Evolutionary conservation across 768 basidiomycete genomes (phyloP).

Genomic region (Tricholoma saponaceum): DNA sequence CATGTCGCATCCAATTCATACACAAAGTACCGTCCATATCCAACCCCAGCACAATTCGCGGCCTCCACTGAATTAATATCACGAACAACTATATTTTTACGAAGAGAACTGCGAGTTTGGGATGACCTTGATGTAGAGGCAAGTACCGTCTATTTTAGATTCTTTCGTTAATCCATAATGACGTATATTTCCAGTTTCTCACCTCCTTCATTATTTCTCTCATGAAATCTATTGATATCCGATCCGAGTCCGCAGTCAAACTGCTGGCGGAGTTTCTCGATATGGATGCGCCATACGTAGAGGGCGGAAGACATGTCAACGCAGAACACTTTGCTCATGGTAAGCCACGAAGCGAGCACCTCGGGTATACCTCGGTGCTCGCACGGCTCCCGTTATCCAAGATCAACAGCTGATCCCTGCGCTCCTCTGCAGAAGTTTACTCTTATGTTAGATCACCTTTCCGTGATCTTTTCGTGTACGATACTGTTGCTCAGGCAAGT

Average conservation of each 20-base stretch:
- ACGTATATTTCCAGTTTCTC: slow-evolving; percentile 58
- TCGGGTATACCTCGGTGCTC: neutral
- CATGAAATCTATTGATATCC: slow-evolving; percentile 91
- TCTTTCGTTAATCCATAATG: slow-evolving; percentile 2
- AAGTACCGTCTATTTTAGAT: slow-evolving; percentile 16
- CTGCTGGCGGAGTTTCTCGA: slow-evolving; percentile 87
- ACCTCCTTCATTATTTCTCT: slow-evolving; percentile 85
- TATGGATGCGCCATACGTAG: slow-evolving; percentile 54
- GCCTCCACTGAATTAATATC: slow-evolving; percentile 71
- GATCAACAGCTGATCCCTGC: neutral
- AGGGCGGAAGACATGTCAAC: slow-evolving; percentile 57
- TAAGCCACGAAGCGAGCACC: slow-evolving; percentile 27
- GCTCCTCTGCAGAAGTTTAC: slow-evolving; percentile 65
- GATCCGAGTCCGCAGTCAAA: slow-evolving; percentile 83
- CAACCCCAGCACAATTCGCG: slow-evolving; percentile 81
- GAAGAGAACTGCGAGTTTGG: slow-evolving; percentile 89
- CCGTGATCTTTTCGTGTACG: slow-evolving; percentile 79
- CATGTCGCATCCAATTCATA: slow-evolving; percentile 87
- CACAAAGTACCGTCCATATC: slow-evolving; percentile 86
- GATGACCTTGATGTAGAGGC: slow-evolving; percentile 87
- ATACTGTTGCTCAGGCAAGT: slow-evolving; percentile 73
- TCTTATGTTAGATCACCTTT: slow-evolving; percentile 86
- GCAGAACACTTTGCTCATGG: slow-evolving; percentile 96
- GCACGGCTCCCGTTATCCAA: neutral
- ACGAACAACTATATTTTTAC: slow-evolving; percentile 74